Evolutionary conservation across 2,329 filamentous ascomycete genomes (phyloP).

Genomic region (Cryphonectria carpinicola): DNA sequence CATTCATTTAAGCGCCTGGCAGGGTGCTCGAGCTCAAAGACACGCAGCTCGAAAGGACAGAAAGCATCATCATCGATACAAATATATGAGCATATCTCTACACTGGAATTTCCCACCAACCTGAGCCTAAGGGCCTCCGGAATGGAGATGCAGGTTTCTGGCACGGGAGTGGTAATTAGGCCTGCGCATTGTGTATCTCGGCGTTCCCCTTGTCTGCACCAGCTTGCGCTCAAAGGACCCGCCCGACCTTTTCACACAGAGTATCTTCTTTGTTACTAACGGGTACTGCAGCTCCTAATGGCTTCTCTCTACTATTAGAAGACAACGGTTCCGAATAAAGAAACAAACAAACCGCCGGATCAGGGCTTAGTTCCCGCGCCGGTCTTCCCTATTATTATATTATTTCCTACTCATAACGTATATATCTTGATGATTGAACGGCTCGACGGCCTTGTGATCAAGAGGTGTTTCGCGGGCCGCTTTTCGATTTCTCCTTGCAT

Average conservation of each 20-base stretch:
- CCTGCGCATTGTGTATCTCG: background rate
- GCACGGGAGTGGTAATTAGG: background rate
- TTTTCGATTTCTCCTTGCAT: background rate
- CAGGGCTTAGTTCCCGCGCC: background rate
- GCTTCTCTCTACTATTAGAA: background rate
- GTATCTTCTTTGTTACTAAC: background rate
- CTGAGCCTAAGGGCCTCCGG: background rate
- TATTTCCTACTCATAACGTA: background rate
- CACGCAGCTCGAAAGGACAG: background rate
- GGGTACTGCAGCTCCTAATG: background rate
- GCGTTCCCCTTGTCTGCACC: background rate
- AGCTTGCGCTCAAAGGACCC: background rate
- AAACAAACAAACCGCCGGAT: background rate
- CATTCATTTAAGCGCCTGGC: background rate
- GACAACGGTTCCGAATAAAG: background rate
- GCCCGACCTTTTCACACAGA: background rate
- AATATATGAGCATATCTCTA: constrained; percentile 18
- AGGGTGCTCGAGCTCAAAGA: background rate
- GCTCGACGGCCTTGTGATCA: background rate
- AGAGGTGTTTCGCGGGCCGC: background rate
- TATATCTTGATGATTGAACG: background rate
- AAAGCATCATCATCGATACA: background rate
- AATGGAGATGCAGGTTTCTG: background rate
- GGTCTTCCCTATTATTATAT: background rate
- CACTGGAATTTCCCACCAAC: background rate